Conservation (phyloP, 345 rosid species). For the Hypericum perforatum region DNA sequence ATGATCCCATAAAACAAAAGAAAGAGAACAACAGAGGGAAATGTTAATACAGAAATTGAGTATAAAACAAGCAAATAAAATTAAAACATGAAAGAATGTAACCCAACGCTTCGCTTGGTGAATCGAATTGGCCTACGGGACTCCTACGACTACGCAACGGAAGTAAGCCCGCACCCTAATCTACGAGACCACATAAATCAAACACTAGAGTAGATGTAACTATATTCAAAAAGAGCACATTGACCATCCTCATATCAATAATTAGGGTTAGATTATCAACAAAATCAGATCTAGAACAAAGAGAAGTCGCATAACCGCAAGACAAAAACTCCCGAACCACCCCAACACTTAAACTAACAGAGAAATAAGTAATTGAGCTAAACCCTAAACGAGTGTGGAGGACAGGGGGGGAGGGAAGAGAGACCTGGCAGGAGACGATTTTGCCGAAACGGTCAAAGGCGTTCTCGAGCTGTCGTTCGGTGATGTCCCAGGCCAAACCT, state of each 20-base stretch:
- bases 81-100: neutral
- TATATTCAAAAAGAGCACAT: too few species aligned
- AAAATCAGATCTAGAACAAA: too few species aligned
- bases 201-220: too few species aligned
- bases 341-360: conserved; percentile 11
- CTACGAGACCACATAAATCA: too few species aligned
- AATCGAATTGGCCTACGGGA: too few species aligned
- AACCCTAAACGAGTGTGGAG: neutral
- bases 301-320: too few species aligned
- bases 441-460: conserved; percentile 81
- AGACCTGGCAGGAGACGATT: conserved; percentile 82
- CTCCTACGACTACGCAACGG: too few species aligned
- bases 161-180: too few species aligned
- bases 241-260: too few species aligned
- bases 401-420: neutral
- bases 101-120: too few species aligned
- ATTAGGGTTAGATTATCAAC: too few species aligned
- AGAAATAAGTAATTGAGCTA: conserved; percentile 1
- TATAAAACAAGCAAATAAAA: neutral
- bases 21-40: conserved; percentile 15
- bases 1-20: conserved; percentile 26
- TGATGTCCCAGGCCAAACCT: conserved; percentile 75
- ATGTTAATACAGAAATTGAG: conserved; percentile 10
- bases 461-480: conserved; percentile 76
- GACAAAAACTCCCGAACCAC: too few species aligned